These are phyloP conservation scores for Plectosphaerella sp. DNA, from an alignment of 2,329 filamentous ascomycete species.

Conservation along the genomic window DNA sequence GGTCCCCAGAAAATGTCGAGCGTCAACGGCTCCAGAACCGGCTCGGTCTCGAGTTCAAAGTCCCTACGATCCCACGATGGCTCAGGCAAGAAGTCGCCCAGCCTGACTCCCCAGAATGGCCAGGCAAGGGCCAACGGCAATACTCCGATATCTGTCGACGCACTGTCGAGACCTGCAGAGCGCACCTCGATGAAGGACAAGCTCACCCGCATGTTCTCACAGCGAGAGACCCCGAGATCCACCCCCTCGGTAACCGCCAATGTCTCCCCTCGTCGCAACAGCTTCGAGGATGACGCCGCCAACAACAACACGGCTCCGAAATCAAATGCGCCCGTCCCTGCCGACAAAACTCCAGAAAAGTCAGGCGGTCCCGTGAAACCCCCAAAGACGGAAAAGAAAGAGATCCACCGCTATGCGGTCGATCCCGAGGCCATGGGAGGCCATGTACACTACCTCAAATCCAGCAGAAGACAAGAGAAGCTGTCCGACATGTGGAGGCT, in stretches of 20 bases:
- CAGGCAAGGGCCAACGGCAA: slow-evolving; percentile 19
- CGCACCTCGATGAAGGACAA: slow-evolving; percentile 61
- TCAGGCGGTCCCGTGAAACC: slow-evolving; percentile 25
- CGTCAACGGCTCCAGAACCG: slow-evolving; percentile 1
- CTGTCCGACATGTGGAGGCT: slow-evolving; percentile 86
- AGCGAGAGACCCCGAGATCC: slow-evolving; percentile 28
- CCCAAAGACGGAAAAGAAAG: slow-evolving; percentile 27
- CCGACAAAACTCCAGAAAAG: slow-evolving; percentile 21
- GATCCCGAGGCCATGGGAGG: slow-evolving; percentile 55
- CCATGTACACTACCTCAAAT: slow-evolving; percentile 86
- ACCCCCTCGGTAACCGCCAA: slow-evolving; percentile 16
- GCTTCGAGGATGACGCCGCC: slow-evolving; percentile 20
- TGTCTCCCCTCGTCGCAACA: slow-evolving; percentile 23
- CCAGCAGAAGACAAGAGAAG: slow-evolving; percentile 89
- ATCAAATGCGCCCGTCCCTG: slow-evolving; percentile 29
- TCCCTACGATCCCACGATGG: slow-evolving; percentile 45
- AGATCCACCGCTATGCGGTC: slow-evolving; percentile 45
- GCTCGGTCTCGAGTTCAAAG: slow-evolving; percentile 41
- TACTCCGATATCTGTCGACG: slow-evolving; percentile 16
- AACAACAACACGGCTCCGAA: slow-evolving; percentile 28
- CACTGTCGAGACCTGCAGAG: slow-evolving; percentile 33
- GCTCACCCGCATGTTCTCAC: slow-evolving; percentile 60
- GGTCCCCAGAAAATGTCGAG: background rate
- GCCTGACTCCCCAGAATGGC: slow-evolving; percentile 34
- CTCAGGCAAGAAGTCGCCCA: slow-evolving; percentile 31